These are phyloP conservation scores for Ottelia alismoides DNA, from an alignment of 106 monocot species.

Conservation along the genomic window DNA sequence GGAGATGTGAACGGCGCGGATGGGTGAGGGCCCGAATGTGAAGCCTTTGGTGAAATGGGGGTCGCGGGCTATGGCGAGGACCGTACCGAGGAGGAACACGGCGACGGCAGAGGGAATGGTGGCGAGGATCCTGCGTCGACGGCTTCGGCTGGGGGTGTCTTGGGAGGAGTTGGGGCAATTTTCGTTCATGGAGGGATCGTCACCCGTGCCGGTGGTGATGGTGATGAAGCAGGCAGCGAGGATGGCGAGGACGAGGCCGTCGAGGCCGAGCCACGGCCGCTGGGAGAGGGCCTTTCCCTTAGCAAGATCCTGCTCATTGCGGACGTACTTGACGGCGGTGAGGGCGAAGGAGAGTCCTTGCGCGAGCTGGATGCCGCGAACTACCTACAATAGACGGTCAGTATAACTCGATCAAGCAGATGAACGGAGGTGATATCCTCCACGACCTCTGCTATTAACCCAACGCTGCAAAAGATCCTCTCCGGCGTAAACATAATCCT, in stretches of 20 bases:
- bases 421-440: no score
- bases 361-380: conserved; percentile 90
- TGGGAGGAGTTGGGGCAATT: no score
- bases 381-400: no score
- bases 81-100: conserved; percentile 12
- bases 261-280: conserved; percentile 66
- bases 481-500: no score
- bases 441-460: no score
- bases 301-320: conserved; percentile 48
- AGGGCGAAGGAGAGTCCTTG: conserved; percentile 60
- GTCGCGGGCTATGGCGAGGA: conserved; percentile 22
- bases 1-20: conserved; percentile 14
- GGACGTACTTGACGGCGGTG: conserved; percentile 48
- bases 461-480: no score
- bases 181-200: neutral
- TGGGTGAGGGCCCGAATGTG: conserved; percentile 13
- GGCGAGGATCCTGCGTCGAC: conserved; percentile 3
- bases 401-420: no score
- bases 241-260: conserved; percentile 77
- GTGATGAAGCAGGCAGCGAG: conserved; percentile 48
- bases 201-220: conserved; percentile 41
- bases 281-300: conserved; percentile 20
- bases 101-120: conserved; percentile 13
- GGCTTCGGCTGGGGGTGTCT: no score
- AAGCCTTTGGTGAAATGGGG: conserved; percentile 16